Percentiles rank a stretch among this genome's conserved stretches.
Evolutionary conservation across 805 yeast species (phyloP).

Genomic region (Saturnispora diversa): DNA sequence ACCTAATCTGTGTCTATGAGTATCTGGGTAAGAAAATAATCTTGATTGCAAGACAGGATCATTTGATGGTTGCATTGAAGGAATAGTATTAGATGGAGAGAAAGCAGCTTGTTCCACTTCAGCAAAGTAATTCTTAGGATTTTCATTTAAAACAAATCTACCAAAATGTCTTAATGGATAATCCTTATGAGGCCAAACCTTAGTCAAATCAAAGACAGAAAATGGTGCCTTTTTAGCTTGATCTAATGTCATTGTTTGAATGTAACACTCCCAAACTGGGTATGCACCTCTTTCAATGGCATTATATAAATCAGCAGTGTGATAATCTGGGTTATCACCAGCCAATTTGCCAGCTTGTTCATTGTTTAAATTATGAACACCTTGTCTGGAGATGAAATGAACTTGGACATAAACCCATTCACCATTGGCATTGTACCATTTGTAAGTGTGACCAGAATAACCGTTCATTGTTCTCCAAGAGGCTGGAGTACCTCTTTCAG

Average conservation of each 20-base stretch:
- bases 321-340: conserved; percentile 76
- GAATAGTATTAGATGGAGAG: conserved; percentile 79
- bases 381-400: conserved; percentile 60
- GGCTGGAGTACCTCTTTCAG: conserved; percentile 79
- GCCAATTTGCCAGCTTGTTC: conserved; percentile 63
- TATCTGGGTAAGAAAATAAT: conserved; percentile 75
- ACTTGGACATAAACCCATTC: conserved; percentile 76
- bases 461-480: conserved; percentile 74
- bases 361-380: conserved; percentile 38
- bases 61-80: conserved; percentile 73
- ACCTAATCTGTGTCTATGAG: conserved; percentile 77
- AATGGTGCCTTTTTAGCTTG: conserved; percentile 69
- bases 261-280: conserved; percentile 80
- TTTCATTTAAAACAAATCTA: conserved; percentile 67
- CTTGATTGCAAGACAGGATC: conserved; percentile 82
- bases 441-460: conserved; percentile 77
- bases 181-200: conserved; percentile 84
- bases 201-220: conserved; percentile 84
- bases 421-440: conserved; percentile 69
- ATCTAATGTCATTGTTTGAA: conserved; percentile 80
- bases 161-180: conserved; percentile 86
- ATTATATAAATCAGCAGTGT: conserved; percentile 72
- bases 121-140: conserved; percentile 81
- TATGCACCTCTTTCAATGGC: conserved; percentile 67
- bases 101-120: conserved; percentile 83